A percentile compares a stretch with the other conserved stretches of the same genome.
phyloP scores from a whole-genome alignment of 192 early-diverging fungal species.

The Pecoramyces ruminantium region DNA sequence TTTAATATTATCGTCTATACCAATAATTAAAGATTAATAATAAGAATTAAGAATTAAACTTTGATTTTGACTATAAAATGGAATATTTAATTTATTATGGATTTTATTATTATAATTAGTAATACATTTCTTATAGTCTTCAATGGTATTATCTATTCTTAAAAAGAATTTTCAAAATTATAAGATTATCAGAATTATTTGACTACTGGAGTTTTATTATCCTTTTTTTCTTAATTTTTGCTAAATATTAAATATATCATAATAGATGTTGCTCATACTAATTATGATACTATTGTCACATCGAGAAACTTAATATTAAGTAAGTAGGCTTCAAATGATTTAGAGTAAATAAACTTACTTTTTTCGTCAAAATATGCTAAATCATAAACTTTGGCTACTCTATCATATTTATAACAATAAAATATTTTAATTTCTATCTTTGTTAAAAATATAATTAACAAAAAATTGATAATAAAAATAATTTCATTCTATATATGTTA shows the following conservation, averaged over 20 bases:
- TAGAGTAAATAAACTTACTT: background rate
- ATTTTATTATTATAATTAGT: background rate
- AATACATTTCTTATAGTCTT: background rate
- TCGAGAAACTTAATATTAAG: background rate
- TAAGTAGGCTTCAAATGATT: background rate
- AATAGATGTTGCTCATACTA: background rate
- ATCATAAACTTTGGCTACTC: background rate
- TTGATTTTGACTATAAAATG: background rate
- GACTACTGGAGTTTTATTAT: background rate
- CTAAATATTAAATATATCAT: background rate
- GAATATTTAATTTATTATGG: background rate
- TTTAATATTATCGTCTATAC: background rate
- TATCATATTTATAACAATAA: background rate
- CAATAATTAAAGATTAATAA: background rate
- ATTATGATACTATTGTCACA: background rate
- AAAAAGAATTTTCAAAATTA: background rate
- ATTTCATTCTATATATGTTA: no score
- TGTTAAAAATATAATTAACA: background rate
- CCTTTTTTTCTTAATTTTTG: background rate
- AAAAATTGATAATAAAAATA: no score
- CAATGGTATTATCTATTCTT: background rate
- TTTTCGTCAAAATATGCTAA: background rate
- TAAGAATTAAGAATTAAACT: background rate
- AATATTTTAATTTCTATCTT: background rate
- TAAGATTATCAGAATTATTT: background rate